Conservation (phyloP, 1,284 basidiomycete species). For the Chalciporus sp. region DNA sequence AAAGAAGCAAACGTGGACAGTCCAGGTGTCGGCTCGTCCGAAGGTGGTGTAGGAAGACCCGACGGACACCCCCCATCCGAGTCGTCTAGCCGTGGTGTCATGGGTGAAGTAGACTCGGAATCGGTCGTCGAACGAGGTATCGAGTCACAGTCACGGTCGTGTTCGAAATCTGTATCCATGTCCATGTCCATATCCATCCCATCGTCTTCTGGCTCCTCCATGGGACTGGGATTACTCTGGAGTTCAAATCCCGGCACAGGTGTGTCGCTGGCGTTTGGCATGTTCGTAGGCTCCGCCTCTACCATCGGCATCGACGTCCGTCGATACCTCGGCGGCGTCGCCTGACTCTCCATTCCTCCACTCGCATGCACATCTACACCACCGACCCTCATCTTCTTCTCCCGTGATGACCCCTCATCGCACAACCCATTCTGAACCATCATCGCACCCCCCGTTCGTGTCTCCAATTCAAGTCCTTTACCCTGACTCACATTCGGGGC, state of each 20-base stretch:
- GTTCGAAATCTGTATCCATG: no score
- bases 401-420: no score
- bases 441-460: not conserved
- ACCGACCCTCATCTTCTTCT: not conserved
- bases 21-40: not conserved
- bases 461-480: no score
- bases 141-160: no score
- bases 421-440: not conserved
- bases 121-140: no score
- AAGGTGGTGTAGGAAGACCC: conserved; percentile 10
- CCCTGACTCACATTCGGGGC: not conserved
- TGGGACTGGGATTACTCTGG: no score
- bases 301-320: not conserved
- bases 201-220: not conserved
- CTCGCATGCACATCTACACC: no score
- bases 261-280: no score
- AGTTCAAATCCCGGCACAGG: no score
- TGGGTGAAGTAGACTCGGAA: not conserved
- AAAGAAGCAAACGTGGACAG: not conserved
- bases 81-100: not conserved
- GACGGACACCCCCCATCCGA: not conserved
- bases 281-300: no score
- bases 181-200: not conserved
- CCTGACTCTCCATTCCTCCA: not conserved
- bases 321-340: not conserved